Evolutionary conservation across 202 grass and related monocot genomes (phyloP).

Genomic region (Setaria italica): DNA sequence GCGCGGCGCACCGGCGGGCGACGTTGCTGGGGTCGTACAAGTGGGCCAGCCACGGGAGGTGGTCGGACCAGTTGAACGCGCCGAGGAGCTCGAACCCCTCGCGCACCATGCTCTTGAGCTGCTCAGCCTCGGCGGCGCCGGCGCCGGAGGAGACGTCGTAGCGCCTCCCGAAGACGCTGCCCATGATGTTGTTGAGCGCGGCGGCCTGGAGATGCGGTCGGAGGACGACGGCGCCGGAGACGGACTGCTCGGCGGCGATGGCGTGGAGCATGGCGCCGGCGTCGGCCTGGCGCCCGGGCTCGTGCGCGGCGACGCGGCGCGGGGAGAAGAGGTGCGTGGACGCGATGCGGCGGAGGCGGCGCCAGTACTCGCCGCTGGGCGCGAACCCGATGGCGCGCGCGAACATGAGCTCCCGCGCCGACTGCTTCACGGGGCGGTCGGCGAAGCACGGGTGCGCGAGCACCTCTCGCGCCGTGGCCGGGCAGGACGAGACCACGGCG

Average conservation of each 20-base stretch:
- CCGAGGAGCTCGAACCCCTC: conserved; percentile 88
- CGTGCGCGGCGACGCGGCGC: conserved; percentile 69
- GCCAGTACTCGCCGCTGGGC: conserved; percentile 74
- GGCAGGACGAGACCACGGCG: conserved; percentile 63
- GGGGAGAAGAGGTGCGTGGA: conserved; percentile 78
- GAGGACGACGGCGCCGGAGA: conserved; percentile 44
- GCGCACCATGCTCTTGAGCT: conserved; percentile 64
- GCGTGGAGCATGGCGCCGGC: conserved; percentile 48
- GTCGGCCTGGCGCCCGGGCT: conserved; percentile 56
- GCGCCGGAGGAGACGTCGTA: conserved; percentile 31
- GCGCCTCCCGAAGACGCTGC: conserved; percentile 69
- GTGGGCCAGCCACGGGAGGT: conserved; percentile 65
- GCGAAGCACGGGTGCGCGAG: conserved; percentile 62
- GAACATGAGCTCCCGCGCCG: conserved; percentile 81
- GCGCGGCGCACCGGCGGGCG: conserved; percentile 50
- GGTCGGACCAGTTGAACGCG: conserved; percentile 83
- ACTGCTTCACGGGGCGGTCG: conserved; percentile 68
- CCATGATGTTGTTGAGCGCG: conserved; percentile 84
- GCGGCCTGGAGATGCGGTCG: conserved; percentile 68
- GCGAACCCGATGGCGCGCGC: conserved; percentile 79
- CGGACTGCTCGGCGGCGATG: conserved; percentile 44
- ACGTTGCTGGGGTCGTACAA: conserved; percentile 63
- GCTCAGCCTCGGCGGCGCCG: conserved; percentile 43
- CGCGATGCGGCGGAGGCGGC: conserved; percentile 69
- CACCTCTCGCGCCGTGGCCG: conserved; percentile 54